Evolutionary conservation across 768 basidiomycete species (phyloP), one percentile per base, ranked within the genome.

Genomic region (Boletus reticulatus): DNA sequence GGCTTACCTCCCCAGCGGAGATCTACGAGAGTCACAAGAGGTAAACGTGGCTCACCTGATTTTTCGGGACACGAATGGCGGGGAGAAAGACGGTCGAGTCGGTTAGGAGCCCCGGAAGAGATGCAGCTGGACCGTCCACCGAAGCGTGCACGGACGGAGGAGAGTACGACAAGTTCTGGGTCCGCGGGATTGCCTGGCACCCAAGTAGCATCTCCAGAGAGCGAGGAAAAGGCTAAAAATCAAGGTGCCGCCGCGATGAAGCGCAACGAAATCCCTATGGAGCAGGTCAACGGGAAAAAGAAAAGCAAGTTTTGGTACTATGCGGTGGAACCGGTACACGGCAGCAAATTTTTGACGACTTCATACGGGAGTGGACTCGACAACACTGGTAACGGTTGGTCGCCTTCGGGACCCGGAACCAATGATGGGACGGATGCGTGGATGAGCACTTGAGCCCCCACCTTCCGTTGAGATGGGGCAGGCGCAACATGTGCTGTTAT

Each of bases 291-390:
- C 34, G 89, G 90, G 57, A 90, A 87, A 75, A 92, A 89, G 75
- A 85, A 80, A 70, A 92, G 91, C 66, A 92, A 88, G 65, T 92
- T 85, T 68, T 92, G 91, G 90, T 87, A 88, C 43, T 94, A 94
- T 60, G 91, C 91, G 19, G 88, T 93, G 24, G 91, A 93, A 62
- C 87, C 89, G 17, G 43, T 45, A 24, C 51, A 20, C 32, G 62
- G 49, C 22, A 46, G 55, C 55, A 60, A 59, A 47, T 48, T 59
- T 48, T 56, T 59, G 49, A 43, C 55, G 45, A 37, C 41, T 6
- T 44, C 61, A 20, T 69, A 74, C 24, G 63, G 62, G 52, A 63
- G 68, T 34, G 60, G 62, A 38, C 52, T 59, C 47, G 34, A 45
- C 39, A 38, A 56, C 48, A 48, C 39, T 44, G 47, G 36, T 17